Conservation (phyloP, 2,329 filamentous ascomycete species). For the Dryadomyces quercivorus region DNA sequence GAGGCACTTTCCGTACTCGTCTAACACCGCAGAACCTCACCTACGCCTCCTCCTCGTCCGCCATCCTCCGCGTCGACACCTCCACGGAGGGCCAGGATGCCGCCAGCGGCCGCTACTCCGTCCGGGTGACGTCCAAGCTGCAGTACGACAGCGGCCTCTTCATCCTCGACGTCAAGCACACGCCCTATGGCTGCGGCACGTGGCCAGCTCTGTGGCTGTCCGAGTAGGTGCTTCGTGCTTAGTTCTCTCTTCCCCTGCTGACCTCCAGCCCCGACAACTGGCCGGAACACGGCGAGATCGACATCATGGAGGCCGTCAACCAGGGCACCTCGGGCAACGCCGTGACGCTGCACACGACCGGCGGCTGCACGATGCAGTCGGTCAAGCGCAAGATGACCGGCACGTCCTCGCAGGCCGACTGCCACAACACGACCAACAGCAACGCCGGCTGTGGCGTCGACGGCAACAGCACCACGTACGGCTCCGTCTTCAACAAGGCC, state of each 20-base stretch:
- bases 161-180: constrained; percentile 53
- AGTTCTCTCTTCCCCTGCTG: neutral
- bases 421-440: constrained; percentile 27
- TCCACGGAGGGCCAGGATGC: constrained; percentile 42
- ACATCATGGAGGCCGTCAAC: constrained; percentile 32
- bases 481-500: constrained; percentile 35
- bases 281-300: constrained; percentile 31
- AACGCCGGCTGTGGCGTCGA: constrained; percentile 48
- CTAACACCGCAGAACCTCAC: constrained; percentile 43
- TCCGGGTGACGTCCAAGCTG: constrained; percentile 48
- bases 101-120: constrained; percentile 48
- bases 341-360: constrained; percentile 46
- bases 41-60: constrained; percentile 38
- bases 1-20: neutral
- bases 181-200: constrained; percentile 49
- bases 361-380: constrained; percentile 36
- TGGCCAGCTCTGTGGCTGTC: constrained; percentile 58
- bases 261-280: constrained; percentile 40
- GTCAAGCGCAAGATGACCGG: constrained; percentile 44
- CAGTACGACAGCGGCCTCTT: constrained; percentile 53
- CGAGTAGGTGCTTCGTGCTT: constrained; percentile 24
- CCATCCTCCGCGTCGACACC: constrained; percentile 49
- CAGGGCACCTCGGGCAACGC: constrained; percentile 37
- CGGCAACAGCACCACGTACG: constrained; percentile 31
- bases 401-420: constrained; percentile 27